These are phyloP conservation scores for Diplosphaera chodatii DNA, from an alignment of 139 green algal genomes.

Conservation along the genomic window DNA sequence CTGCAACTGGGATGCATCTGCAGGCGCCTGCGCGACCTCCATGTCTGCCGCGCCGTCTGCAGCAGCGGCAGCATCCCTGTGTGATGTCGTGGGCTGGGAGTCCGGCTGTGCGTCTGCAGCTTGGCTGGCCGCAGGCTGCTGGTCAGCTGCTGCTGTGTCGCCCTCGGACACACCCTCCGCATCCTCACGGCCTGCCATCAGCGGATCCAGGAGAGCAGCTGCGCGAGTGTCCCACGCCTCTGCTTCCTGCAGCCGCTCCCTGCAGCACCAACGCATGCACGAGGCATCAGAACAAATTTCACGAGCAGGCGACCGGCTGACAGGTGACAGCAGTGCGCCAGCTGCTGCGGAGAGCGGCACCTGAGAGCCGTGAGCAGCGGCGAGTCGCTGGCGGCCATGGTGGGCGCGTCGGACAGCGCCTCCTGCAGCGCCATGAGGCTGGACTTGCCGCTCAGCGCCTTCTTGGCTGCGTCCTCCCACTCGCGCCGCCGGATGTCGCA, in stretches of 20 bases:
- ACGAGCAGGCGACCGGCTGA: no score
- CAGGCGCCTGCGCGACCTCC: not conserved
- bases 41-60: not conserved
- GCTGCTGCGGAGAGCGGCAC: no score
- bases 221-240: conserved; percentile 21
- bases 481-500: conserved; percentile 32
- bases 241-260: conserved; percentile 8
- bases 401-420: conserved; percentile 18
- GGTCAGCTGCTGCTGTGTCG: not conserved
- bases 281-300: no score
- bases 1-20: not conserved
- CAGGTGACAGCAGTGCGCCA: not conserved
- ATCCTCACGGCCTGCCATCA: not conserved
- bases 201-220: conserved; percentile 13
- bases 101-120: no score
- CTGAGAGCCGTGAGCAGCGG: not conserved
- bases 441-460: conserved; percentile 12
- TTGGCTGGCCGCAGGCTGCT: not conserved
- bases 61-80: no score
- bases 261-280: not conserved
- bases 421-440: conserved; percentile 24
- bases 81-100: no score
- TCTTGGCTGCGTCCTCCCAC: conserved; percentile 40
- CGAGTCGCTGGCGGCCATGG: conserved; percentile 13
- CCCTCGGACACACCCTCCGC: not conserved